phyloP scores from a whole-genome alignment of 23 red algal species.

The Gracilaria caudata region DNA sequence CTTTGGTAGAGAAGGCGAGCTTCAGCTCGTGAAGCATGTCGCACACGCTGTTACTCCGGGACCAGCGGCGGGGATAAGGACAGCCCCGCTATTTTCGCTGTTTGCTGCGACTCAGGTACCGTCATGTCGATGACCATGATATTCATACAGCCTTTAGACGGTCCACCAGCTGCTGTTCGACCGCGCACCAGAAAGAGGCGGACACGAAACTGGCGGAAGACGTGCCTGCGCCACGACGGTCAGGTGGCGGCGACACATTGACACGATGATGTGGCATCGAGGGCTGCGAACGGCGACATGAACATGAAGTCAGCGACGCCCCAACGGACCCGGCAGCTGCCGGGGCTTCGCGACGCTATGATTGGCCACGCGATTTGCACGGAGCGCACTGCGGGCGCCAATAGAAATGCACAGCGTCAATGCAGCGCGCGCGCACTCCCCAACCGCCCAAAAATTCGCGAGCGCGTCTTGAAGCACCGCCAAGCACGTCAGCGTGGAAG shows the following conservation, averaged over 20 bases:
- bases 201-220: too few species aligned
- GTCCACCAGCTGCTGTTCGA: too few species aligned
- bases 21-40: constrained; percentile 45
- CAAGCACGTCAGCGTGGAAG: constrained; percentile 32
- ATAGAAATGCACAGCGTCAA: constrained; percentile 12
- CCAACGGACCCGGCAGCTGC: background rate
- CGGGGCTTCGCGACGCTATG: background rate
- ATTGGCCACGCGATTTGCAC: constrained; percentile 15
- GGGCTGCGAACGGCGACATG: too few species aligned
- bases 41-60: background rate
- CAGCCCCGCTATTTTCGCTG: background rate
- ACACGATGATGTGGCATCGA: background rate
- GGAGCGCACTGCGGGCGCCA: background rate
- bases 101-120: background rate
- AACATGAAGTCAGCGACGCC: background rate
- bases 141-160: background rate
- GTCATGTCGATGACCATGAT: background rate
- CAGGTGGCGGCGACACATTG: background rate
- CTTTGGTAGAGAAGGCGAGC: constrained; percentile 25
- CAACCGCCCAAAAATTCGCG: background rate
- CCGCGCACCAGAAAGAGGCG: background rate
- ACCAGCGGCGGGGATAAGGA: background rate
- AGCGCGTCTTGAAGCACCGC: background rate
- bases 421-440: constrained; percentile 11
- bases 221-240: too few species aligned